Percentiles rank a stretch among this genome's conserved stretches.
phyloP scores from a whole-genome alignment of 768 basidiomycete species.

The Erythrobasidium yunnanense region DNA sequence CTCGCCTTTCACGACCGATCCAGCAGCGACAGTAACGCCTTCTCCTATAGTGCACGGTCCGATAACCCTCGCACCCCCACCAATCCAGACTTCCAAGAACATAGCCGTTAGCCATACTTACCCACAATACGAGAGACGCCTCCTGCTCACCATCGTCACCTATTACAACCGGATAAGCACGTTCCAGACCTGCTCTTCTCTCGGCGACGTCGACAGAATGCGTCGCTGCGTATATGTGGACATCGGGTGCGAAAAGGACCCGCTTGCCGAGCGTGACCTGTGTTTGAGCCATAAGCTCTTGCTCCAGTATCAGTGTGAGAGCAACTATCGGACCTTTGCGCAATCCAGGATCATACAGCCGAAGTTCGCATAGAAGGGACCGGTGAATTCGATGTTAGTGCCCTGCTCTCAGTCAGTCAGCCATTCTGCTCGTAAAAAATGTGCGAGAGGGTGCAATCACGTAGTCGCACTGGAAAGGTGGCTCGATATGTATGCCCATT shows the following conservation, averaged over 20 bases:
- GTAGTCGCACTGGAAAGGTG: constrained; percentile 27
- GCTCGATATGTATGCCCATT: constrained; percentile 19
- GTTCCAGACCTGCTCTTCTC: constrained; percentile 8
- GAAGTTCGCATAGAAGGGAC: constrained; percentile 27
- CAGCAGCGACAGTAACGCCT: background rate
- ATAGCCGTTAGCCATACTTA: background rate
- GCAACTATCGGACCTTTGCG: constrained; percentile 12
- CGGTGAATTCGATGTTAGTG: constrained; percentile 19
- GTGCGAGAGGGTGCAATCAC: background rate
- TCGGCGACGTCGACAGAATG: constrained; percentile 1
- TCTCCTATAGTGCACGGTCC: background rate
- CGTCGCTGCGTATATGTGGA: constrained; percentile 36
- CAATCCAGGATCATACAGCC: constrained; percentile 19
- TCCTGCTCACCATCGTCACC: constrained; percentile 38
- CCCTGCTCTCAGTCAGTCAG: constrained; percentile 8
- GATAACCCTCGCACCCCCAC: background rate
- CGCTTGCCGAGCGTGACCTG: constrained; percentile 38
- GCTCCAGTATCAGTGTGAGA: background rate
- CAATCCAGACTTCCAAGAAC: background rate
- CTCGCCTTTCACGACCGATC: background rate
- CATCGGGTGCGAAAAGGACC: constrained; percentile 40
- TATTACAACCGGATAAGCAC: constrained; percentile 34
- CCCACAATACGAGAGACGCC: background rate
- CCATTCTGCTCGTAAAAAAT: background rate
- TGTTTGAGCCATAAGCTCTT: background rate